phyloP scores from a whole-genome alignment of 2,329 filamentous ascomycete genomes.

The Tympanopsis confertula region DNA sequence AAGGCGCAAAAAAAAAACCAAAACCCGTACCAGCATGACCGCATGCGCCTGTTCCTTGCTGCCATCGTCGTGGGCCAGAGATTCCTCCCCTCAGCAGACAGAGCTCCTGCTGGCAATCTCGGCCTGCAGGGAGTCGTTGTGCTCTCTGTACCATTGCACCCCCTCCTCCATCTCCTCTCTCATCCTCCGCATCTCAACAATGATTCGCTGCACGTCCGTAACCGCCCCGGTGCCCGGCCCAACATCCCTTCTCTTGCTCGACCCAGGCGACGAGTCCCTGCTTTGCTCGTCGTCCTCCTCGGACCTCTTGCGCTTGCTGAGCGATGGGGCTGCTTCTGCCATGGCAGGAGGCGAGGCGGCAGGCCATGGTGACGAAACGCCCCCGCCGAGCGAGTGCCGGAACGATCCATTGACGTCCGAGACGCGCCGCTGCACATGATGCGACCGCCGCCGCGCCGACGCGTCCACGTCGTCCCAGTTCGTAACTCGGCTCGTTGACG shows the following conservation, averaged over 20 bases:
- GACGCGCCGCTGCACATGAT: too few species aligned
- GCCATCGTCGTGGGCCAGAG: slow-evolving; percentile 7
- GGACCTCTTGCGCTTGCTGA: background rate
- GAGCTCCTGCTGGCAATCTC: slow-evolving; percentile 17
- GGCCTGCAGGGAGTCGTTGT: slow-evolving; percentile 28
- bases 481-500: too few species aligned
- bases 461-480: too few species aligned
- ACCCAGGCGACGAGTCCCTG: slow-evolving; percentile 12
- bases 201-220: slow-evolving; percentile 28
- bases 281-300: slow-evolving; percentile 10
- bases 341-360: too few species aligned
- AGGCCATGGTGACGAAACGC: too few species aligned
- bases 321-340: background rate
- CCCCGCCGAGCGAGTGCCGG: too few species aligned
- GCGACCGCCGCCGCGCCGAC: too few species aligned
- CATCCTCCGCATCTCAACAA: slow-evolving; percentile 26
- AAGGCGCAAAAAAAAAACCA: too few species aligned
- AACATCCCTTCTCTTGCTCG: slow-evolving; percentile 7
- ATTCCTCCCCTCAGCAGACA: slow-evolving; percentile 19
- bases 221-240: slow-evolving; percentile 17
- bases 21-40: too few species aligned
- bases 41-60: too few species aligned
- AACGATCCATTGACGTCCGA: too few species aligned
- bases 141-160: slow-evolving; percentile 31
- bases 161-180: slow-evolving; percentile 32